Percentiles rank a stretch among this genome's conserved stretches.
phyloP scores from a whole-genome alignment of 192 early-diverging fungal genomes.

The Chytriomyces sp. region DNA sequence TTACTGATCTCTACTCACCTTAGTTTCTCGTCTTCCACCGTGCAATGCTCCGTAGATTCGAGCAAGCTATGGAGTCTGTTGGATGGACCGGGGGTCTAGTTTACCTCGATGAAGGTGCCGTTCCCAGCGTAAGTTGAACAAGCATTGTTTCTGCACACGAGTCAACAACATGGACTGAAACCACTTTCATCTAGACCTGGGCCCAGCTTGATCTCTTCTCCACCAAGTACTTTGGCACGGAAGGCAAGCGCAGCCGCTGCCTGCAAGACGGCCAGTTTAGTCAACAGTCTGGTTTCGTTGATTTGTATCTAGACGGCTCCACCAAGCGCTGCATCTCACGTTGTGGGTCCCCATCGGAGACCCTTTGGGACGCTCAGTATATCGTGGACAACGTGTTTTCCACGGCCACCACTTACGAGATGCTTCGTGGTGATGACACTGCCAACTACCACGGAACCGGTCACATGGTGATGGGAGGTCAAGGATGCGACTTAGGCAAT shows the following conservation, averaged over 20 bases:
- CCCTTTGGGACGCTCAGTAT: neutral
- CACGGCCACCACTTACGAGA: neutral
- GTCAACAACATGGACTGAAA: neutral
- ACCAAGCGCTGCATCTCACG: neutral
- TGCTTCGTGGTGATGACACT: neutral
- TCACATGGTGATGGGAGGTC: conserved; percentile 12
- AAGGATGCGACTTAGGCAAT: conserved; percentile 10
- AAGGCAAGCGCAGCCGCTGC: neutral
- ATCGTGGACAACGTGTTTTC: neutral
- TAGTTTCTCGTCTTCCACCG: neutral
- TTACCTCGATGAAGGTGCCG: neutral
- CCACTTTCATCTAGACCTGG: neutral
- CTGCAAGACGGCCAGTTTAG: neutral
- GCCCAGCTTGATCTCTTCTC: neutral
- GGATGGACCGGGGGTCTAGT: neutral
- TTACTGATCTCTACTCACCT: neutral
- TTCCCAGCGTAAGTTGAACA: neutral
- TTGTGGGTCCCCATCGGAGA: neutral
- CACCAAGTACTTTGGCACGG: neutral
- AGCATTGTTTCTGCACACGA: neutral
- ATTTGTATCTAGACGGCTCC: conserved; percentile 7
- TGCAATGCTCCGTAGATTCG: neutral
- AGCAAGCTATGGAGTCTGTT: neutral
- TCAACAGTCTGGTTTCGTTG: neutral
- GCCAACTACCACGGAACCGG: conserved; percentile 12